Base-by-base conservation (phyloP, 345 rosid species). In the Nasturtium officinale region DNA sequence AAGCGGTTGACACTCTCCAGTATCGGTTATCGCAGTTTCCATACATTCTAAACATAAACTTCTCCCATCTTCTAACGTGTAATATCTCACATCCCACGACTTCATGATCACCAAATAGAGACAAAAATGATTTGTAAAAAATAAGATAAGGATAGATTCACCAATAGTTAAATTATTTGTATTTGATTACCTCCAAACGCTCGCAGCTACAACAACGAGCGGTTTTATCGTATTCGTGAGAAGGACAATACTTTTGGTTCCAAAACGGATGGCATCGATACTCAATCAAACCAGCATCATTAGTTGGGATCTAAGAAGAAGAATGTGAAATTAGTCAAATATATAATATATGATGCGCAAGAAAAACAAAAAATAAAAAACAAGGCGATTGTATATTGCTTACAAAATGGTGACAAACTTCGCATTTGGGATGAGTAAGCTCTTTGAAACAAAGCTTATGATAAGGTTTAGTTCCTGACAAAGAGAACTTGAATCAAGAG, bases 121-220 rank as follows among this genome's bases (percentile, higher is more conserved):
- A 35, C 9, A 7, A 25, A 62, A 28, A 15, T 71, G 18, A 7
- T 37, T 60, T 48, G 11, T 17, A 2, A 52, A 9, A 18, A 29
- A 2, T 29, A 29, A 9, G 2, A 45, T 1, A 25, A 0, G 18
- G 5, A 54, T 45, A 29, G 58, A 56, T 29, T 73, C 55, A 32
- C 11, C 25, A 21, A 25, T 33, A 53, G 1, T 47, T n/a, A 12
- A 16, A 1, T 0, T 7, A 18, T 5, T n/a, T 1, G 7, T 61
- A 65, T 55, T 25, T 35, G 15, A 28, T 51, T 87, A 94, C 98
- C 96, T 95, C 96, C 65, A 95, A 69, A 32, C 99, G 96, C 40
- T 95, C 99, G 26, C 99, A 95, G 70, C 97, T 95, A 65, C 96
- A 91, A 84, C 97, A 91, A 38, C 97, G 87, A 69, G 96, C 84